Percentiles rank a stretch among this genome's conserved stretches.
These are phyloP conservation scores for Cryphonectria carpinicola DNA, from an alignment of 2,329 filamentous ascomycete species.

Conservation along the genomic window DNA sequence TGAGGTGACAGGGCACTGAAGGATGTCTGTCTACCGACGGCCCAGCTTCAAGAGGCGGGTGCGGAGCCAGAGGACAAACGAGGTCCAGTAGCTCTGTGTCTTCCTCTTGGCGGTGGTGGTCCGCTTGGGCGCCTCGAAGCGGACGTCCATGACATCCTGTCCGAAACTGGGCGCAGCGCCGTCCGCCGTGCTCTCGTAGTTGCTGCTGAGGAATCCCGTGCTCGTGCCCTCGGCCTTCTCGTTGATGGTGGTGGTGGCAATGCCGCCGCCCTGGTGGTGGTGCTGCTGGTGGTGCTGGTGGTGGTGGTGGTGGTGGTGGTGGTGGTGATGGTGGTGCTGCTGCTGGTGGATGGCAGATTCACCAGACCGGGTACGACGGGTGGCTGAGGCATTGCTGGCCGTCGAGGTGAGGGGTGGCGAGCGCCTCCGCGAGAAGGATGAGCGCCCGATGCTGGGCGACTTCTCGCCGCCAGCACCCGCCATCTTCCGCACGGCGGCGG, in stretches of 20 bases:
- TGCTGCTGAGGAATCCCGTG: constrained; percentile 46
- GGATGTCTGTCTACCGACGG: constrained; percentile 29
- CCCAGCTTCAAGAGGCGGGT: constrained; percentile 56
- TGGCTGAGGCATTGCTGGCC: constrained; percentile 18
- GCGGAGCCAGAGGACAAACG: constrained; percentile 66
- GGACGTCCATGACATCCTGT: constrained; percentile 46
- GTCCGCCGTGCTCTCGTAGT: constrained; percentile 49
- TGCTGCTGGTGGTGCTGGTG: neutral
- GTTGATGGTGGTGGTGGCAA: constrained; percentile 9
- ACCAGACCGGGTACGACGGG: constrained; percentile 12
- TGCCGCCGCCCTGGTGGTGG: constrained; percentile 12
- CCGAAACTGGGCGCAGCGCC: constrained; percentile 39
- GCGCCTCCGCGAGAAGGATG: constrained; percentile 33
- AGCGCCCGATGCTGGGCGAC: constrained; percentile 22
- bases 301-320: neutral
- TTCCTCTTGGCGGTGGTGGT: constrained; percentile 59
- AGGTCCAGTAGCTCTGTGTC: constrained; percentile 65
- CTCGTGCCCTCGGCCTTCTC: constrained; percentile 45
- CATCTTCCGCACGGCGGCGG: constrained; percentile 47
- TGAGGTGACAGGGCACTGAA: neutral
- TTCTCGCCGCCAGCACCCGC: constrained; percentile 33
- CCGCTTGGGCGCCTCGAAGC: constrained; percentile 48
- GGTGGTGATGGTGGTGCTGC: neutral
- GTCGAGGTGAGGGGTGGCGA: constrained; percentile 30
- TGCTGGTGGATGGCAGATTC: constrained; percentile 14